These are phyloP conservation scores for Fusarium chaquense DNA, from an alignment of 2,329 filamentous ascomycete species.

Conservation along the genomic window DNA sequence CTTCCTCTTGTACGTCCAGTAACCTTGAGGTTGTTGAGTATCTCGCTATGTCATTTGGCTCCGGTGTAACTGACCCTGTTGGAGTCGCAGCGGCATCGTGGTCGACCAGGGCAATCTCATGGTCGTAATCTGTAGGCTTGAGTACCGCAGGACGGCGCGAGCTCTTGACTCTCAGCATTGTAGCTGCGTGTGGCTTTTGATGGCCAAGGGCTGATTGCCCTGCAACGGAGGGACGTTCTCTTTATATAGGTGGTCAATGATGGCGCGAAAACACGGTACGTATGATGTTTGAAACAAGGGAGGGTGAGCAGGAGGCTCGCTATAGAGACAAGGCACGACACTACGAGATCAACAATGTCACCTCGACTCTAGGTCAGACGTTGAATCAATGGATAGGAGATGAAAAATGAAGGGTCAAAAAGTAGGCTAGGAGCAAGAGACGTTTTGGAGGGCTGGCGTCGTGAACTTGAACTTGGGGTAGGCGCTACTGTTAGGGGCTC, in stretches of 20 bases:
- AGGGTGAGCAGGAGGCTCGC: background rate
- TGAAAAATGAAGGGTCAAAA: conserved; percentile 17
- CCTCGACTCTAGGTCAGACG: background rate
- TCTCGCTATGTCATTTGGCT: conserved; percentile 36
- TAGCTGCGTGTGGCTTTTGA: conserved; percentile 28
- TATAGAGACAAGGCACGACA: conserved; percentile 2
- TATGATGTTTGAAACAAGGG: conserved; percentile 10
- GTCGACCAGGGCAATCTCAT: conserved; percentile 78
- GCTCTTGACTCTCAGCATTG: conserved; percentile 56
- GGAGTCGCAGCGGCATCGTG: conserved; percentile 53
- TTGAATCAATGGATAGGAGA: conserved; percentile 8
- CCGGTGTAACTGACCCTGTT: conserved; percentile 32
- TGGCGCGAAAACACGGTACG: conserved; percentile 11
- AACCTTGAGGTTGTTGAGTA: conserved; percentile 46
- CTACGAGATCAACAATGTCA: conserved; percentile 4
- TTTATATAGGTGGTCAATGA: conserved; percentile 6
- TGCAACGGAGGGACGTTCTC: conserved; percentile 17
- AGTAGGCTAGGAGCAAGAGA: conserved; percentile 13
- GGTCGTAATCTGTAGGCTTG: conserved; percentile 73
- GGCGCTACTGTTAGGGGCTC: conserved; percentile 38
- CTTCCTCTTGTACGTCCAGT: conserved; percentile 37
- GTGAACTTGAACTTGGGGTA: conserved; percentile 37
- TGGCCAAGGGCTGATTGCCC: conserved; percentile 28
- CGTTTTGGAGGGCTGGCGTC: conserved; percentile 36
- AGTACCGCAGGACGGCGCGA: conserved; percentile 68